Evolutionary conservation across 192 early-diverging fungal genomes (phyloP).

Genomic region (Dissophora ornata): DNA sequence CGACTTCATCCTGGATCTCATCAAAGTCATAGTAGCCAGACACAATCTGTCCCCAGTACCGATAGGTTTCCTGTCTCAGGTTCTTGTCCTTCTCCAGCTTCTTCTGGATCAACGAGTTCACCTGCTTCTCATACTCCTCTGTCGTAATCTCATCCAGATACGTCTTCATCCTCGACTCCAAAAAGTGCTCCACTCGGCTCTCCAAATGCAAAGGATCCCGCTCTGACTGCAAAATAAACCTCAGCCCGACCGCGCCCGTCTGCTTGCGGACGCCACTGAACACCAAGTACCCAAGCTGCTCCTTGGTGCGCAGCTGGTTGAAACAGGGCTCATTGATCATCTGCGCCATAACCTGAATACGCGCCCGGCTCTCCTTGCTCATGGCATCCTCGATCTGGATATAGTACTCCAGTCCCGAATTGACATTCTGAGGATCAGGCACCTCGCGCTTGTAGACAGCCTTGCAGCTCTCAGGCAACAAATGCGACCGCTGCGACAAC

Average conservation of each 20-base stretch:
- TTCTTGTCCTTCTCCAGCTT: slow-evolving; percentile 91
- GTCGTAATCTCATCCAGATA: slow-evolving; percentile 73
- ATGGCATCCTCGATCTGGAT: slow-evolving; percentile 81
- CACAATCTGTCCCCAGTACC: slow-evolving; percentile 81
- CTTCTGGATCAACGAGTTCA: slow-evolving; percentile 74
- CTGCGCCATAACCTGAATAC: slow-evolving; percentile 79
- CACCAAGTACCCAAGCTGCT: slow-evolving; percentile 85
- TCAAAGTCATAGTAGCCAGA: slow-evolving; percentile 91
- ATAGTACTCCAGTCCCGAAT: slow-evolving; percentile 90
- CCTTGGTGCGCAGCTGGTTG: slow-evolving; percentile 93
- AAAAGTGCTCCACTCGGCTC: slow-evolving; percentile 81
- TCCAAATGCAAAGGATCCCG: slow-evolving; percentile 83
- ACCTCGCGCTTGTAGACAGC: slow-evolving; percentile 67
- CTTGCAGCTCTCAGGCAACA: slow-evolving; percentile 63
- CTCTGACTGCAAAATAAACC: slow-evolving; percentile 92
- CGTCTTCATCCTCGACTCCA: slow-evolving; percentile 57
- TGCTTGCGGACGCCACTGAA: slow-evolving; percentile 77
- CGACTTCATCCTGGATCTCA: slow-evolving; percentile 70
- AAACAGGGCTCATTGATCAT: slow-evolving; percentile 92
- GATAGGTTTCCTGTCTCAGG: slow-evolving; percentile 76
- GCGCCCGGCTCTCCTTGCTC: slow-evolving; percentile 71
- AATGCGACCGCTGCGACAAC: slow-evolving; percentile 62
- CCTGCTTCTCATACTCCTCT: slow-evolving; percentile 80
- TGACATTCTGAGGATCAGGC: slow-evolving; percentile 84
- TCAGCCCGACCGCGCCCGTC: slow-evolving; percentile 80